Evolutionary conservation across 306 rosid species (phyloP).

Genomic region (Clitoria ternatea): DNA sequence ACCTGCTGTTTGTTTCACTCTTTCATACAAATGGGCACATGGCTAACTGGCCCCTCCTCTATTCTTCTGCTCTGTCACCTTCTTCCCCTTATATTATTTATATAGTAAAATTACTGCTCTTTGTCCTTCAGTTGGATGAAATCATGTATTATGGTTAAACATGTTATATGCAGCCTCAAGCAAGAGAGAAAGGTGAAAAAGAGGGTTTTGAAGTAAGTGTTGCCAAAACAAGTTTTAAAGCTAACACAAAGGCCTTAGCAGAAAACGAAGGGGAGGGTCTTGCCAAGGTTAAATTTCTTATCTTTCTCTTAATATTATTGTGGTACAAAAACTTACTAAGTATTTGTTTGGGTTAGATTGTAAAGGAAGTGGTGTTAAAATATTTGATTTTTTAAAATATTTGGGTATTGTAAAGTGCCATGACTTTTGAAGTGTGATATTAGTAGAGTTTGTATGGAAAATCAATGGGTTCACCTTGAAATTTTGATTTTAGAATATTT

Average conservation of each 20-base stretch:
- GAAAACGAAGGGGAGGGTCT: slow-evolving; percentile 89
- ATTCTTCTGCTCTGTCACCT: neutral
- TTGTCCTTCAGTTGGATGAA: neutral
- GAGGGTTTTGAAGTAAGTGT: slow-evolving; percentile 68
- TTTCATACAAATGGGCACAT: neutral
- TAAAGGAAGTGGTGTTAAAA: neutral
- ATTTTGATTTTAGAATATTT: neutral
- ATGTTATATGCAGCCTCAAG: slow-evolving; percentile 65
- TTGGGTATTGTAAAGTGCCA: neutral
- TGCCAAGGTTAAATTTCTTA: slow-evolving; percentile 52
- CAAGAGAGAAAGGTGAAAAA: slow-evolving; percentile 63
- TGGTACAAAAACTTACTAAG: neutral
- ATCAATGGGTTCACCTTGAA: neutral
- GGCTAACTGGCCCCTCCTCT: neutral
- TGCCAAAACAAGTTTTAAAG: slow-evolving; percentile 83
- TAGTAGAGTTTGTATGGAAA: neutral
- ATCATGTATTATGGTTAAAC: slow-evolving; percentile 19
- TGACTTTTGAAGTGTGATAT: neutral
- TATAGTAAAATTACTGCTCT: neutral
- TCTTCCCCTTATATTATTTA: neutral
- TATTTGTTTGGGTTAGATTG: neutral
- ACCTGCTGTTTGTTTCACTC: slow-evolving; percentile 12
- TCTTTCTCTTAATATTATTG: neutral
- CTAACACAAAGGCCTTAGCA: slow-evolving; percentile 85
- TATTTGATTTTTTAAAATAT: neutral